Conservation (phyloP, 805 yeast species). For the Cyberlindnera xylosilytica region DNA sequence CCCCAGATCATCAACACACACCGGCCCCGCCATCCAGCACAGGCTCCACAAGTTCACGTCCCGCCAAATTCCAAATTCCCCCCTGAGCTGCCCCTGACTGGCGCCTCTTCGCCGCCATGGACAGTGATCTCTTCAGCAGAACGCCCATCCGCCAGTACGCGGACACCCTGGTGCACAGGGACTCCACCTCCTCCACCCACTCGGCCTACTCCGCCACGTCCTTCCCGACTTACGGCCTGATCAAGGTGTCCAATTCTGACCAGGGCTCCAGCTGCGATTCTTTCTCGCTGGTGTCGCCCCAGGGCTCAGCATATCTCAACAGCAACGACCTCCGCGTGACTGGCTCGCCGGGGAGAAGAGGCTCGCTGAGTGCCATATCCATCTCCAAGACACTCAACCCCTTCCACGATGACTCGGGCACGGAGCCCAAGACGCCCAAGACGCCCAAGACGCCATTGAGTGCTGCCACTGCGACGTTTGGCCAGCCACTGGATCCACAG, state of each 20-base stretch:
- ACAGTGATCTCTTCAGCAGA: slow-evolving; percentile 2
- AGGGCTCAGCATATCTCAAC: slow-evolving; percentile 9
- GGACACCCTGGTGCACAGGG: background rate
- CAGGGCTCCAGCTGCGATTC: slow-evolving; percentile 22
- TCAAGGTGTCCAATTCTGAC: slow-evolving; percentile 23
- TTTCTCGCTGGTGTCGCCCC: slow-evolving; percentile 11
- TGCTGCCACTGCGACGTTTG: slow-evolving; percentile 8
- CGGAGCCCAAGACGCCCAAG: slow-evolving; percentile 1
- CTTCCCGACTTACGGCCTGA: slow-evolving; percentile 22
- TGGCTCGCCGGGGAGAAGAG: slow-evolving; percentile 2
- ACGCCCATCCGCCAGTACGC: slow-evolving; percentile 3
- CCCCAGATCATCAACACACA: too few relatives aligned
- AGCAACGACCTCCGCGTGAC: slow-evolving; percentile 4
- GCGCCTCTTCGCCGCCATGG: slow-evolving; percentile 1
- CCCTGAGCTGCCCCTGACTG: background rate
- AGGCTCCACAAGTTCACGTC: too few relatives aligned
- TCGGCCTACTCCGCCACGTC: slow-evolving; percentile 13
- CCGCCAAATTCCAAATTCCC: too few relatives aligned
- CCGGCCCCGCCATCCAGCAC: too few relatives aligned
- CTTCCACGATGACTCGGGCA: background rate
- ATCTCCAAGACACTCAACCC: slow-evolving; percentile 3
- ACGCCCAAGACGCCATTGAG: slow-evolving; percentile 9
- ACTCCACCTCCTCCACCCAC: slow-evolving; percentile 6
- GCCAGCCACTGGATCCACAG: slow-evolving; percentile 1
- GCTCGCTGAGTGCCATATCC: slow-evolving; percentile 1